Conservation (phyloP, 2,329 filamentous ascomycete species). For the Sarocladiaceae sp. region DNA sequence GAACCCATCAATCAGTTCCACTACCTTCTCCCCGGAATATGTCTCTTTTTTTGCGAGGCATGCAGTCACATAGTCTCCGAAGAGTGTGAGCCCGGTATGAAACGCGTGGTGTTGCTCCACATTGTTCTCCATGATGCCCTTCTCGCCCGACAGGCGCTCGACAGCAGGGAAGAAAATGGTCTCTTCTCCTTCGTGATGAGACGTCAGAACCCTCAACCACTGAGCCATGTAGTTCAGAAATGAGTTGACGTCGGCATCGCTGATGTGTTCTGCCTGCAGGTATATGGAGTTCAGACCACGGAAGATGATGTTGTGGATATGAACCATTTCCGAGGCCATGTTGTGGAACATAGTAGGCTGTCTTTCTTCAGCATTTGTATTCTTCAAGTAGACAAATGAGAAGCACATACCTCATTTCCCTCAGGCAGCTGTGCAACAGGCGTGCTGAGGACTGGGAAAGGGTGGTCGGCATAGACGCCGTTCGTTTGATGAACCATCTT, state of each 20-base stretch:
- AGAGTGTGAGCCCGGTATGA: conserved; percentile 21
- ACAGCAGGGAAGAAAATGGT: conserved; percentile 28
- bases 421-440: neutral
- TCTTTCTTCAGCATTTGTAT: neutral
- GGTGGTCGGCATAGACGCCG: conserved; percentile 6
- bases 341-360: neutral
- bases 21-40: conserved; percentile 23
- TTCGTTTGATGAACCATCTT: neutral
- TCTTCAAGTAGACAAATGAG: neutral
- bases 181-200: conserved; percentile 34
- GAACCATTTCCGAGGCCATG: neutral
- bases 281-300: conserved; percentile 30
- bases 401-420: neutral
- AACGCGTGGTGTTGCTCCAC: conserved; percentile 34
- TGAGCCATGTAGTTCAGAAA: conserved; percentile 22
- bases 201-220: conserved; percentile 17
- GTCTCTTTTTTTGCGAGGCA: conserved; percentile 16
- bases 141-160: conserved; percentile 25
- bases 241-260: conserved; percentile 19
- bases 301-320: conserved; percentile 27
- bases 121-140: conserved; percentile 31
- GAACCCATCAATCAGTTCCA: conserved; percentile 27
- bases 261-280: conserved; percentile 28
- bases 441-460: neutral
- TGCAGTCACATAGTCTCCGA: neutral